Evolutionary conservation across 208 protist species (phyloP).

Genomic region (Leishmania tropica): DNA sequence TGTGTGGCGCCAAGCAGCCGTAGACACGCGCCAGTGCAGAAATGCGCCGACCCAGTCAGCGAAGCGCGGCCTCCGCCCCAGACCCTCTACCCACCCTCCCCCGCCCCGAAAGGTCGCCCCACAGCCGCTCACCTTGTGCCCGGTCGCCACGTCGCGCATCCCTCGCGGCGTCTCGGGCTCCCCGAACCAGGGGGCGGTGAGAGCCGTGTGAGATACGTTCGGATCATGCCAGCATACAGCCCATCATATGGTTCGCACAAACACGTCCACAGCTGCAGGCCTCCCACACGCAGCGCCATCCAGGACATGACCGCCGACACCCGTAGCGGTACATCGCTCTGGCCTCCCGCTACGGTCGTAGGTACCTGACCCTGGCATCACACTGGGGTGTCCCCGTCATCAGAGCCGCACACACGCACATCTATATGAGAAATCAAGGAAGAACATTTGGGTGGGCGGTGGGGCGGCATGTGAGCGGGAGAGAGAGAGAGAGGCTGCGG

Average conservation of each 20-base stretch:
- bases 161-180: background rate
- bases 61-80: too few relatives aligned
- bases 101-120: background rate
- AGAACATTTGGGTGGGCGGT: background rate
- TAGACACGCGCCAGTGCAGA: background rate
- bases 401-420: background rate
- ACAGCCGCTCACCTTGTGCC: background rate
- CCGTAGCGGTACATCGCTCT: background rate
- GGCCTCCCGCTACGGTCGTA: background rate
- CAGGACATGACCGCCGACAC: background rate
- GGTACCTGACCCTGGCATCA: background rate
- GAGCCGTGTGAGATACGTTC: too few relatives aligned
- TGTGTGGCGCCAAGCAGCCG: background rate
- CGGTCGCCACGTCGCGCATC: background rate
- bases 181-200: background rate
- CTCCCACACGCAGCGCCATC: background rate
- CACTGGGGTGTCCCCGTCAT: background rate
- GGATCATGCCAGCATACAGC: too few relatives aligned
- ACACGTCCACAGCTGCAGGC: too few relatives aligned
- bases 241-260: too few relatives aligned
- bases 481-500: background rate
- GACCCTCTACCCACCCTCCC: background rate
- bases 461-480: background rate
- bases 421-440: background rate
- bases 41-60: background rate